phyloP scores from a whole-genome alignment of 352 stramenopile species.

The Phytophthora crassamura region DNA sequence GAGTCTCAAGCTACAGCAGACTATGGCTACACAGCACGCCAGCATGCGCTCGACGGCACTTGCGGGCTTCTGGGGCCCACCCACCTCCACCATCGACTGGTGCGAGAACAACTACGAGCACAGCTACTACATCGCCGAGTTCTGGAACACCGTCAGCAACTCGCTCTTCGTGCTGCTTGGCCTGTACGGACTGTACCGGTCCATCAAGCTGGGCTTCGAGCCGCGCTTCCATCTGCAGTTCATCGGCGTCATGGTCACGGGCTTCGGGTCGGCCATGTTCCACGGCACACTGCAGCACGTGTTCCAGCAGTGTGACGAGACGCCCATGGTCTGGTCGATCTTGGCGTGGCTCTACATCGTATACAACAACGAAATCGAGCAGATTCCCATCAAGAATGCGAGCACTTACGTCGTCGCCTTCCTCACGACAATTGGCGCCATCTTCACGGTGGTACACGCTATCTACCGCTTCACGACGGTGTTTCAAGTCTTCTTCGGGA shows the following conservation, averaged over 20 bases:
- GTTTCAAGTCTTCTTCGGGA: constrained; percentile 82
- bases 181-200: constrained; percentile 73
- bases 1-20: no score
- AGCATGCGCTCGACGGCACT: constrained; percentile 3
- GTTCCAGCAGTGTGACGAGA: constrained; percentile 88
- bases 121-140: constrained; percentile 85
- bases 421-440: constrained; percentile 60
- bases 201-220: constrained; percentile 74
- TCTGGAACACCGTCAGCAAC: constrained; percentile 90
- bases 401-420: constrained; percentile 50
- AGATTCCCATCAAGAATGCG: constrained; percentile 49
- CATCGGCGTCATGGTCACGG: constrained; percentile 79
- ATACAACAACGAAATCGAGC: constrained; percentile 76
- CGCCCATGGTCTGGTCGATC: constrained; percentile 87
- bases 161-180: constrained; percentile 78
- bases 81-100: constrained; percentile 88
- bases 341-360: constrained; percentile 87
- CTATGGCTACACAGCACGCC: no score
- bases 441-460: constrained; percentile 75
- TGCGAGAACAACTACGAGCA: constrained; percentile 87
- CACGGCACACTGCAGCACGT: constrained; percentile 86
- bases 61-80: constrained; percentile 66
- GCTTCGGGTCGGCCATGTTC: constrained; percentile 85
- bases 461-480: constrained; percentile 81
- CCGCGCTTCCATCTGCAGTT: constrained; percentile 80